Evolutionary conservation across 2,329 filamentous ascomycete species (phyloP), one percentile per base, ranked within the genome.

Genomic region (Verticillium nubilum): DNA sequence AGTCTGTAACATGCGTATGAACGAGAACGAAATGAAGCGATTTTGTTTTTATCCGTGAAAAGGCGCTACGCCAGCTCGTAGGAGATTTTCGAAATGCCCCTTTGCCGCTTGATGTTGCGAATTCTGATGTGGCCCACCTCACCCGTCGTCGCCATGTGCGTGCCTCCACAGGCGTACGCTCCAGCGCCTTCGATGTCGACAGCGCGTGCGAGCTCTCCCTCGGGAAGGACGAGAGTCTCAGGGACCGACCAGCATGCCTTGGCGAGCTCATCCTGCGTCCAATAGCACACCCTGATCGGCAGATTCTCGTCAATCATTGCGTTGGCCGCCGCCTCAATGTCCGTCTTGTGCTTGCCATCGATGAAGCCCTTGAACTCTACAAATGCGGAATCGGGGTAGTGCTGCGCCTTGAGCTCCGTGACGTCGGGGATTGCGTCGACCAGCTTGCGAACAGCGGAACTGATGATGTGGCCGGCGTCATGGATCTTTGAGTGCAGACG

Each of bases 91-190:
- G 82, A 88, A 10, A 75, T 78, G 3, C 88, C 87, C 70, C 88
- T 89, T 58, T 76, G 79, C 70, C 87, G 79, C 62, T 80, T 80
- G 58, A 92, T 87, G 74, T 88, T 90, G 76, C 80, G 87, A 4
- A 91, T 86, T 3, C 75, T 82, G 5, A 85, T 84, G 68, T 81
- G 80, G 0, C 87, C 85, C 66, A 82, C 86, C 61, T 80, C 65
- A 60, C 80, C 77, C 23, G 86, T 88, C 19, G 74, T 80, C 29
- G 81, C 76, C 3, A 91, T 88, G 75, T 92, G 89, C 27, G 89
- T 92, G 0, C 89, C 89, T 7, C 89, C 89, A 70, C 89, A 92
- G 1, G 89, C 88, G 74, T 92, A 91, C 27, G 81, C 81, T 65
- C 88, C 89, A 0, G 83, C 81, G 0, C 87, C 88, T 0, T 85